Conservation (phyloP, 2,329 filamentous ascomycete genomes). For the Ploettnerulaceae sp. region DNA sequence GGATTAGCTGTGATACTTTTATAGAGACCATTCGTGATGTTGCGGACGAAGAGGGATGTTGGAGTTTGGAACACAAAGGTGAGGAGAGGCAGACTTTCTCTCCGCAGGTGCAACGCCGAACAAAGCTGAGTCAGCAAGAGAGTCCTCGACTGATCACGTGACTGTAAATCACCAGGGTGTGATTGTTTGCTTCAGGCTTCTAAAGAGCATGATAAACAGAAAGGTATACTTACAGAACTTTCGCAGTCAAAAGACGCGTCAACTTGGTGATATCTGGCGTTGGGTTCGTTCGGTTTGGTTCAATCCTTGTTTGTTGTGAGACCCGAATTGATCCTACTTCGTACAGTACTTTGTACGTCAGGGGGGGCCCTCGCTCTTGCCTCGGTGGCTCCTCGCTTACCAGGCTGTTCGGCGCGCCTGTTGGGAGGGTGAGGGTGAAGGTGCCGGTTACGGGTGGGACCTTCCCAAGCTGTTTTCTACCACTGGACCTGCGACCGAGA, state of each 20-base stretch:
- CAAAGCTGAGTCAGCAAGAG: too few species aligned
- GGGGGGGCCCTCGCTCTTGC: background rate
- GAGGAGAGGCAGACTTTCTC: background rate
- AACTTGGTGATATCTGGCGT: too few species aligned
- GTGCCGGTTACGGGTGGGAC: too few species aligned
- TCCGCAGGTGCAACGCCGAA: too few species aligned
- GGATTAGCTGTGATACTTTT: constrained; percentile 16
- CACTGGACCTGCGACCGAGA: constrained; percentile 1
- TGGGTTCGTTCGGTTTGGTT: too few species aligned
- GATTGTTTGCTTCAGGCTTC: background rate
- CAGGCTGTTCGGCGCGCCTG: constrained; percentile 4
- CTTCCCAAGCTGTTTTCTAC: constrained; percentile 11
- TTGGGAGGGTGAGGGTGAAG: too few species aligned
- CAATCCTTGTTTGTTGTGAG: constrained; percentile 2
- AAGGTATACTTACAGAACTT: too few species aligned
- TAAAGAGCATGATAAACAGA: too few species aligned
- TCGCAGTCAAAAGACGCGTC: too few species aligned
- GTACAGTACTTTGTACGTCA: constrained; percentile 2
- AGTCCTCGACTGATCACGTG: too few species aligned
- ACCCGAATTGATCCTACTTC: constrained; percentile 9
- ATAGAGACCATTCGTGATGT: constrained; percentile 5
- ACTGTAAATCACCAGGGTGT: too few species aligned
- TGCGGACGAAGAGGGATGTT: constrained; percentile 1
- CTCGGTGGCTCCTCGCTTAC: too few species aligned
- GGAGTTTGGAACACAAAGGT: background rate